Base-by-base conservation (phyloP, 768 basidiomycete genomes). In the Tephrocybe sp. region DNA sequence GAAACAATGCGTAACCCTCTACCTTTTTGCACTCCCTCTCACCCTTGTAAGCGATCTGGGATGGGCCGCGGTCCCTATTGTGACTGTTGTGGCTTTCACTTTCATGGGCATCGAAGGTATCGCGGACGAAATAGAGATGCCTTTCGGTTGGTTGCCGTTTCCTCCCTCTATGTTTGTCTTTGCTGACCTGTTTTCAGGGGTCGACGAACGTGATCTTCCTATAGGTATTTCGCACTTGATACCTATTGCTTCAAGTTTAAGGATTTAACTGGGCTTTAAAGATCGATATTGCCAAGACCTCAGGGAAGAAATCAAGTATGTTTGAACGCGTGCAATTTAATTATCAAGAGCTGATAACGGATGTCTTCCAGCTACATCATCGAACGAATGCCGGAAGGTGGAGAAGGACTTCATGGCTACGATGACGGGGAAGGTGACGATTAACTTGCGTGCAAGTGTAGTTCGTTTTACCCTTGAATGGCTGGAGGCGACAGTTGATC, bases 21-120 rank as follows among this genome's bases (percentile, higher is more conserved):
- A 95, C 70, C 81, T 98, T 7, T 93, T 94, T 62, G 83, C 91
- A 16, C 77, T 98, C 7, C 95, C 95, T 4, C 80, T 94, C 57
- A 89, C 88, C 1, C 77, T 97, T 24, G 82, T 94, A 38, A 78
- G 83, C 47, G 86, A 92, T 39, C 73, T 94, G 57, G 85, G 85
- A 27, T 93, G 90, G 88, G 79, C 75, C 40, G 88, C 88, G 62
- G 75, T 95, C 9, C 89, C 88, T n/a, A 75, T 94, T 21, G 83
- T 91, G 16, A 92, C 91, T 18, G 80, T 88, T 12, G 86, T 94
- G 23, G 84, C 91, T 7, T 93, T 94, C 71, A 94, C 89, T 0
- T 79, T 97, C 45, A 93, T 94, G 92, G 77, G 93, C 15, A 90
- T 97, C 44, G 94, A 97, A 73, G 93, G 92, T 4, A 97, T 97